Evolutionary conservation across 768 basidiomycete genomes (phyloP), one percentile per base, ranked within the genome.

Genomic region (Mycena amicta): DNA sequence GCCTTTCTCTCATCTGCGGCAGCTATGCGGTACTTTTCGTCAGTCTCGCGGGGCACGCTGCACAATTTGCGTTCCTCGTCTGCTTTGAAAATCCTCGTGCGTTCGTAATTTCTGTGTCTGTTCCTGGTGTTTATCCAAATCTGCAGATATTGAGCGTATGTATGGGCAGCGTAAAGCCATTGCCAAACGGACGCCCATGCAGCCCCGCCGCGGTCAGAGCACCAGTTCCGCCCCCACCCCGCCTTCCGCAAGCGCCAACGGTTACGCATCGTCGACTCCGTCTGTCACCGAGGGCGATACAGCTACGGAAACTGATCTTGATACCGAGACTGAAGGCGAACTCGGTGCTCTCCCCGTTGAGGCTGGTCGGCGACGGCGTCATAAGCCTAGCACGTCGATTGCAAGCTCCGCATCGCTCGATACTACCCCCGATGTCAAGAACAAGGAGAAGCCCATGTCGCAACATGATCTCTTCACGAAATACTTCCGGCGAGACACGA

Each of bases 81-180:
- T 88, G 88, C 72, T 98, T 99, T 67, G 97, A 98, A 76, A 98
- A 96, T 68, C 96, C 97, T 61, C 97, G 95, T 96, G 68, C 70
- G 93, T 79, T 28, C n/a, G n/a, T 28, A 22, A 28, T 29, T 53
- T 47, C 47, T 16, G 46, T 20, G 52, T 54, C 29, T 45, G 25
- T 37, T 13, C 6, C 16, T 45, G 43, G 22, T 23, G 5, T 13
- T 13, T 45, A 52, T 33, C 68, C 60, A 51, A 27, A 13, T 52
- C 26, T 22, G 39, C 57, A 95, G 93, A 97, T 70, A 97, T 97
- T 60, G 92, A 95, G 67, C 83, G 96, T 11, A 88, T 91, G 66
- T 99, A 99, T 64, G 97, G 97, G 13, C 84, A 94, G 67, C 89
- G 88, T 60, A 95, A 96, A 70, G 88, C 88, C 2, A 89, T 99